These are phyloP conservation scores for Neurospora sp. DNA, from an alignment of 495 filamentous ascomycete species.

Conservation along the genomic window DNA sequence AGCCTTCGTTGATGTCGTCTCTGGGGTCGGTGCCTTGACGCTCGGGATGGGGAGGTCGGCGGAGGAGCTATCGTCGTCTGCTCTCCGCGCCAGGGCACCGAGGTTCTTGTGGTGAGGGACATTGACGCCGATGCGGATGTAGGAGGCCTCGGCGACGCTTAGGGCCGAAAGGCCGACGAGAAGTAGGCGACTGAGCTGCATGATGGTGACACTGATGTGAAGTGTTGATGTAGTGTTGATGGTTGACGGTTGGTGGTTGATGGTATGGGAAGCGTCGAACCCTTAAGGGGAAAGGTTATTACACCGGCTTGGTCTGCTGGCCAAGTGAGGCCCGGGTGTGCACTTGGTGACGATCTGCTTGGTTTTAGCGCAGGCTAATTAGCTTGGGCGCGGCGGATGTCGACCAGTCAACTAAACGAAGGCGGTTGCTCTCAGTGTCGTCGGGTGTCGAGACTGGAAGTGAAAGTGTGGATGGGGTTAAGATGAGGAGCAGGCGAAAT, in stretches of 20 bases:
- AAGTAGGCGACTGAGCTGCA: conserved; percentile 24
- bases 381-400: not conserved
- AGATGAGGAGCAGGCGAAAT: not conserved
- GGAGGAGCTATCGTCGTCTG: conserved; percentile 6
- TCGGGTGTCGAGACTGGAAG: not conserved
- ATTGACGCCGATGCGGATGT: conserved; percentile 14
- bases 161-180: conserved; percentile 31
- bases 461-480: not conserved
- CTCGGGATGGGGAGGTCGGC: not conserved
- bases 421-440: not conserved
- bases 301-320: not conserved
- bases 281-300: not conserved
- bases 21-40: not conserved
- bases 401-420: not conserved
- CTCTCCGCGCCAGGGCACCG: conserved; percentile 1
- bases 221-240: not conserved
- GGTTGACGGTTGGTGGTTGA: not conserved
- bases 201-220: conserved; percentile 27
- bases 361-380: not conserved
- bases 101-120: not conserved
- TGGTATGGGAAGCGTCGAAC: not conserved
- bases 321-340: not conserved
- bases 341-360: not conserved
- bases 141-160: conserved; percentile 30
- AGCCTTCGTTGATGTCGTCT: not conserved